Evolutionary conservation across 495 filamentous ascomycete genomes (phyloP).

Genomic region (Xylaria flabelliformis): DNA sequence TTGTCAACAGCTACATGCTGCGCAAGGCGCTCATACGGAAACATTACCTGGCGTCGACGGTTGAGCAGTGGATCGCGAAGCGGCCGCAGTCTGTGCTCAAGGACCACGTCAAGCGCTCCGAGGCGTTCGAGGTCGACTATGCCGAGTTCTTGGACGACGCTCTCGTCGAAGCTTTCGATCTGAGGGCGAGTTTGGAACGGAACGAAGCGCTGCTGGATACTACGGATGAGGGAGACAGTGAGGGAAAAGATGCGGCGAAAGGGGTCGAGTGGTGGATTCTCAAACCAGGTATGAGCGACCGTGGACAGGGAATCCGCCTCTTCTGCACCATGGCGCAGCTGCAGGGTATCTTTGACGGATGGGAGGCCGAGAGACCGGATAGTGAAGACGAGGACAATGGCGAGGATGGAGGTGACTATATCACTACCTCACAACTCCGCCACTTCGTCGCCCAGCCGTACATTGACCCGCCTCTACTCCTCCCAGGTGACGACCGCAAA

Average conservation of each 20-base stretch:
- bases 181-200: slow-evolving; percentile 73
- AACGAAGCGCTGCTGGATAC: slow-evolving; percentile 55
- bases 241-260: not conserved
- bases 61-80: slow-evolving; percentile 81
- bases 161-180: slow-evolving; percentile 83
- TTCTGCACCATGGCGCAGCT: slow-evolving; percentile 85
- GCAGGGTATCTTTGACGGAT: slow-evolving; percentile 83
- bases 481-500: slow-evolving; percentile 73
- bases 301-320: slow-evolving; percentile 88
- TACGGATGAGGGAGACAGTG: not conserved
- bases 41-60: slow-evolving; percentile 84
- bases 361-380: slow-evolving; percentile 68
- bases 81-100: slow-evolving; percentile 72
- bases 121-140: slow-evolving; percentile 92
- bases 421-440: slow-evolving; percentile 88
- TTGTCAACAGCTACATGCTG: slow-evolving; percentile 86
- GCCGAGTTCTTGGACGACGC: slow-evolving; percentile 96
- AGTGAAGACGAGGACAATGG: slow-evolving; percentile 64
- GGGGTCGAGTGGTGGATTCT: slow-evolving; percentile 90
- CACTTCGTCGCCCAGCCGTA: slow-evolving; percentile 98
- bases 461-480: slow-evolving; percentile 84
- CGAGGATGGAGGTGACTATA: slow-evolving; percentile 52
- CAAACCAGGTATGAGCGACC: slow-evolving; percentile 96
- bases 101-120: slow-evolving; percentile 71
- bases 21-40: slow-evolving; percentile 98